These are phyloP conservation scores for Dipodascus geniculatus DNA, from an alignment of 805 yeast genomes.

Conservation along the genomic window DNA sequence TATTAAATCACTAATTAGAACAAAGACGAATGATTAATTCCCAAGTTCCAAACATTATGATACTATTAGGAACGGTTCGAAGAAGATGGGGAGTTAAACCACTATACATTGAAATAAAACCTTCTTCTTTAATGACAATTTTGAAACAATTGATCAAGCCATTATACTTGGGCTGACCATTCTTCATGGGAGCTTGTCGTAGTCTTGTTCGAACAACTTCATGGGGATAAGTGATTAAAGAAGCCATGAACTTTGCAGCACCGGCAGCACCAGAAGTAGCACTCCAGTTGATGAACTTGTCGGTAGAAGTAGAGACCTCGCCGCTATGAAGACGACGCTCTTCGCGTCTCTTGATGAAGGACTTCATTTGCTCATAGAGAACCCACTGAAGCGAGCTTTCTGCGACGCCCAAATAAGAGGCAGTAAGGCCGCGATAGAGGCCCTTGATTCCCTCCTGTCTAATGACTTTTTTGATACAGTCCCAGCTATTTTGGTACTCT, in stretches of 20 bases:
- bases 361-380: conserved; percentile 87
- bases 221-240: conserved; percentile 89
- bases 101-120: conserved; percentile 86
- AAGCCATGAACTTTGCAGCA: conserved; percentile 86
- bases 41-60: conserved; percentile 99
- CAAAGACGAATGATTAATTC: conserved; percentile 43
- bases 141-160: conserved; percentile 83
- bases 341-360: conserved; percentile 44
- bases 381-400: conserved; percentile 96
- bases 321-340: conserved; percentile 29
- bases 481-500: conserved; percentile 72
- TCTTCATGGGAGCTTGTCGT: conserved; percentile 81
- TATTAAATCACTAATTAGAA: background rate
- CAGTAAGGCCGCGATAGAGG: conserved; percentile 82
- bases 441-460: conserved; percentile 70
- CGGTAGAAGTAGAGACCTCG: conserved; percentile 33
- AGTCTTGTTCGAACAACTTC: conserved; percentile 93
- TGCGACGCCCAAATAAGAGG: conserved; percentile 85
- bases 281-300: conserved; percentile 74
- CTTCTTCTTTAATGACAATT: conserved; percentile 83
- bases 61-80: conserved; percentile 95
- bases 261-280: conserved; percentile 98
- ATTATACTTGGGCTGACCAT: conserved; percentile 76
- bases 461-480: conserved; percentile 61
- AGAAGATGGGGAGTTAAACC: conserved; percentile 94